Percentiles rank a stretch among this genome's conserved stretches.
Conservation (phyloP, 305 asterid genomes). For the Fraxinus platypoda region DNA sequence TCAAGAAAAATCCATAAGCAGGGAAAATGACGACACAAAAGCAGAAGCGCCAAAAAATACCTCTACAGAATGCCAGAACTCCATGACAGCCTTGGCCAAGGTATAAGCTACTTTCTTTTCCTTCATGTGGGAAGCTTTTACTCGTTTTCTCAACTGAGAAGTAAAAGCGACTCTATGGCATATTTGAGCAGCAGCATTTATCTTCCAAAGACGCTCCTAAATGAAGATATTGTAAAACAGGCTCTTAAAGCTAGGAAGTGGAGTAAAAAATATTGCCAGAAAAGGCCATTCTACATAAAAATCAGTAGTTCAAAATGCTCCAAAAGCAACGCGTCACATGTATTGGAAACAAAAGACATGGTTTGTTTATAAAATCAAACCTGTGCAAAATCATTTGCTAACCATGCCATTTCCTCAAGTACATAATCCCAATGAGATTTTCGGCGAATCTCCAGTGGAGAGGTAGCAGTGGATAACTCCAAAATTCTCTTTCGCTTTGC, state of each 20-base stretch:
- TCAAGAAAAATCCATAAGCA: not conserved
- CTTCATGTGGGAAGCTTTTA: slow-evolving; percentile 38
- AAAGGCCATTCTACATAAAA: not conserved
- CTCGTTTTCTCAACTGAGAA: slow-evolving; percentile 47
- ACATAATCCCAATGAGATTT: slow-evolving; percentile 91
- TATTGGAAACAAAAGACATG: slow-evolving; percentile 8
- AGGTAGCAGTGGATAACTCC: slow-evolving; percentile 53
- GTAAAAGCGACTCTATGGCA: slow-evolving; percentile 56
- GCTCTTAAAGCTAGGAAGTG: slow-evolving; percentile 15
- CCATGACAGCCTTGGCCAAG: slow-evolving; percentile 73
- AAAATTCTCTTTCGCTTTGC: slow-evolving; percentile 77
- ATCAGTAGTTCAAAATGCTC: not conserved
- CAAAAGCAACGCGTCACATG: slow-evolving; percentile 17
- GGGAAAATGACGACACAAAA: not conserved
- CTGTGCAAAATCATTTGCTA: slow-evolving; percentile 99
- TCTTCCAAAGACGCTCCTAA: slow-evolving; percentile 98
- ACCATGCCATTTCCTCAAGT: slow-evolving; percentile 97
- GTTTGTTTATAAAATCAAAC: slow-evolving; percentile 35
- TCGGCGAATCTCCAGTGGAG: slow-evolving; percentile 33
- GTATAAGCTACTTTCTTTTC: slow-evolving; percentile 59
- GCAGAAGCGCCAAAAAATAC: slow-evolving; percentile 30
- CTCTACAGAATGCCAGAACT: slow-evolving; percentile 81
- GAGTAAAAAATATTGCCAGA: slow-evolving; percentile 15
- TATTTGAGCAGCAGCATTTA: slow-evolving; percentile 68
- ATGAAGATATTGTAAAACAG: slow-evolving; percentile 21